phyloP scores from a whole-genome alignment of 2,329 filamentous ascomycete species.

The Ophiocordyceps camponoti-rufipedis region DNA sequence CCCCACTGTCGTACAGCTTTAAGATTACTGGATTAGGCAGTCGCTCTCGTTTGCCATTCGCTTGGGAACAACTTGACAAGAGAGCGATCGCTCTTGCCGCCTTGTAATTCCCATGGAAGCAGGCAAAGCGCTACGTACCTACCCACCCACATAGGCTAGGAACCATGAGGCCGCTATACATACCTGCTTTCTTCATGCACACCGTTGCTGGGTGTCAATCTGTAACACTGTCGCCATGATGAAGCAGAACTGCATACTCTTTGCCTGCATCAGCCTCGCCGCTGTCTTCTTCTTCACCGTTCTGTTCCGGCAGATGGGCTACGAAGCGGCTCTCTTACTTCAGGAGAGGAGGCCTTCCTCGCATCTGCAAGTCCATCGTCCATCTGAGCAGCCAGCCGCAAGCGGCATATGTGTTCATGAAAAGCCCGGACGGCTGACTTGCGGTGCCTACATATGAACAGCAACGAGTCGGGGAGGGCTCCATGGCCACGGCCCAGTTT shows the following conservation, averaged over 20 bases:
- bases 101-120: too few species aligned
- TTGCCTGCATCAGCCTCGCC: constrained; percentile 1
- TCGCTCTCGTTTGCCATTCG: too few species aligned
- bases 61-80: too few species aligned
- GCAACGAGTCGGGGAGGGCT: background rate
- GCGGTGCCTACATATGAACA: background rate
- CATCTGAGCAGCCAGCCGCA: background rate
- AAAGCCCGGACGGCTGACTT: background rate
- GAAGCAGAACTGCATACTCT: constrained; percentile 1
- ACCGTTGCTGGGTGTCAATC: too few species aligned
- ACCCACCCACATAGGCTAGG: too few species aligned
- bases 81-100: too few species aligned
- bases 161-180: too few species aligned
- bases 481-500: constrained; percentile 1
- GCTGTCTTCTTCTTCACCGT: constrained; percentile 2
- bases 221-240: background rate
- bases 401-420: background rate
- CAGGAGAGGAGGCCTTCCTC: background rate
- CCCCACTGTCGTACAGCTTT: too few species aligned
- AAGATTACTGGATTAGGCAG: too few species aligned
- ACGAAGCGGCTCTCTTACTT: background rate
- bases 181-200: too few species aligned
- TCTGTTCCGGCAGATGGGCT: constrained; percentile 2
- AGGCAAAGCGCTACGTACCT: too few species aligned
- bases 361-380: constrained; percentile 2